Conservation (phyloP, 2,329 filamentous ascomycete genomes). For the Monilinia vaccinii-corymbosi region DNA sequence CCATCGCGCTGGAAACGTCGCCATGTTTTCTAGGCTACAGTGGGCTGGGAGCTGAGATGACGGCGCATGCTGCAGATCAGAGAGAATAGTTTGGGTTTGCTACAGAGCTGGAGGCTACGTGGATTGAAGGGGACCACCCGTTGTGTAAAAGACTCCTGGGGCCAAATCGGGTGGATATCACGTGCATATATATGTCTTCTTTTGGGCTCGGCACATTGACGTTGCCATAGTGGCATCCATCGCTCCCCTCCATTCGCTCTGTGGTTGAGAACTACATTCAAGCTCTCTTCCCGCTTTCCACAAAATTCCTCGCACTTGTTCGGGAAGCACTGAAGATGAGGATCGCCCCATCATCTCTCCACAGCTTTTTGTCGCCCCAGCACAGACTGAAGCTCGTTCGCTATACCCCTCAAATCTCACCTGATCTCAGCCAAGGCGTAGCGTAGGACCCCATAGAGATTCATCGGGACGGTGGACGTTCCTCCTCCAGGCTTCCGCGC, state of each 20-base stretch:
- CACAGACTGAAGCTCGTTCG: constrained; percentile 5
- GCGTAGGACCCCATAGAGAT: constrained; percentile 8
- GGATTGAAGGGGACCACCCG: constrained; percentile 8
- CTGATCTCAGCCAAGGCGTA: constrained; percentile 1
- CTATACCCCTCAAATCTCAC: background rate
- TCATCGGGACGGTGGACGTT: constrained; percentile 10
- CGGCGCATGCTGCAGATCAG: constrained; percentile 3
- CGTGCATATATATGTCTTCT: background rate
- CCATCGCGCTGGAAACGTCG: background rate
- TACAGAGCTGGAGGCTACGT: background rate
- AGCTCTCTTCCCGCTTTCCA: background rate
- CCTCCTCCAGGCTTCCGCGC: constrained; percentile 5
- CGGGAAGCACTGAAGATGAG: constrained; percentile 2
- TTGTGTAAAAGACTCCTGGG: constrained; percentile 1
- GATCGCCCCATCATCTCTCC: background rate
- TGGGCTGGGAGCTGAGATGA: constrained; percentile 3
- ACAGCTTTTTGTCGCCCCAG: constrained; percentile 5
- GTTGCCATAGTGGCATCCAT: background rate
- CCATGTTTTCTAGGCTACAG: constrained; percentile 6
- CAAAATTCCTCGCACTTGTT: background rate
- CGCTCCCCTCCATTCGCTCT: background rate
- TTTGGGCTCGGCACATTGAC: background rate
- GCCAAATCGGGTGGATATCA: constrained; percentile 3
- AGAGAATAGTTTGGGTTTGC: constrained; percentile 8
- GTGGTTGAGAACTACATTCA: constrained; percentile 1